Conservation (phyloP, 257 asterid species). For the Ballota nigra region DNA sequence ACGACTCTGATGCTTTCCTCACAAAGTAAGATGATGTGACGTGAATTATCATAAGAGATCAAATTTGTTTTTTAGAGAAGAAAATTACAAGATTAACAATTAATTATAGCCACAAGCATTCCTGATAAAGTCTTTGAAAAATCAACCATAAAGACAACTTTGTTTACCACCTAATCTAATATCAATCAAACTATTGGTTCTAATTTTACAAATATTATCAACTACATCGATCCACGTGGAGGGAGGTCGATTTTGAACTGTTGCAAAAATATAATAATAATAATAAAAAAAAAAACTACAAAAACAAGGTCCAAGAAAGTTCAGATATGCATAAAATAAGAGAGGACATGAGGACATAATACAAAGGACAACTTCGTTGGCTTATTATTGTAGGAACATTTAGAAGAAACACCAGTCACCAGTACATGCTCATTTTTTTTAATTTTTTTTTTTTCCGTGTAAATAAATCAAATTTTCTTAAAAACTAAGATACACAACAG, state of each 20-base stretch:
- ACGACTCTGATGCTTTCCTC: conserved; percentile 11
- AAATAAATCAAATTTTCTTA: background rate
- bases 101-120: background rate
- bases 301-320: background rate
- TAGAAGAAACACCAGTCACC: background rate
- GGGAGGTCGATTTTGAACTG: too few relatives aligned
- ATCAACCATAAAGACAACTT: background rate
- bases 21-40: background rate
- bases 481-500: conserved; percentile 7
- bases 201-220: too few relatives aligned
- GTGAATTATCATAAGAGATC: background rate
- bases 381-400: background rate
- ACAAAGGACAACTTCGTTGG: background rate
- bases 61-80: conserved; percentile 1
- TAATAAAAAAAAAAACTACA: too few relatives aligned
- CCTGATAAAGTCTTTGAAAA: background rate
- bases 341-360: background rate
- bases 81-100: background rate
- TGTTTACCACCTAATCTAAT: background rate
- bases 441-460: background rate
- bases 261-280: too few relatives aligned
- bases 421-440: background rate
- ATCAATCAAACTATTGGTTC: background rate
- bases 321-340: background rate
- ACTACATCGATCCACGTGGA: too few relatives aligned